Evolutionary conservation across 306 rosid genomes (phyloP).

Genomic region (Trifolium dubium): DNA sequence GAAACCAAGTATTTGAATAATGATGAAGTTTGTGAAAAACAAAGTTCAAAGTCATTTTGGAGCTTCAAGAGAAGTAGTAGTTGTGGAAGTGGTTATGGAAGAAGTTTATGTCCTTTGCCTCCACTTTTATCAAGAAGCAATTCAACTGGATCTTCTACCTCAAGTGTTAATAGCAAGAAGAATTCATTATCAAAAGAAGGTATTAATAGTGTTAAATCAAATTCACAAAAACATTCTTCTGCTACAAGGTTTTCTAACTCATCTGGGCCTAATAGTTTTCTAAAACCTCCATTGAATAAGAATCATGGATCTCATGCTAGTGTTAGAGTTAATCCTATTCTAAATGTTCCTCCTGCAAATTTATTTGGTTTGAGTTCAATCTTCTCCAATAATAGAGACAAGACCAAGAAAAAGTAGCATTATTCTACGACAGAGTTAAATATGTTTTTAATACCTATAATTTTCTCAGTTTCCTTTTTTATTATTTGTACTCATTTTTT

Average conservation of each 20-base stretch:
- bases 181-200: conserved; percentile 53
- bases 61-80: conserved; percentile 84
- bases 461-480: background rate
- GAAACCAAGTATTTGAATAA: too few relatives aligned
- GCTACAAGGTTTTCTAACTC: conserved; percentile 37
- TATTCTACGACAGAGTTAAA: background rate
- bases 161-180: conserved; percentile 51
- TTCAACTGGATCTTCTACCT: conserved; percentile 71
- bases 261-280: conserved; percentile 42
- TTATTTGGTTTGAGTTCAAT: conserved; percentile 77
- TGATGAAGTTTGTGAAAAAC: conserved; percentile 55
- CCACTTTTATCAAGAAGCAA: conserved; percentile 82
- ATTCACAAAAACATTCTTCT: conserved; percentile 50
- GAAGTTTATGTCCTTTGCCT: conserved; percentile 82
- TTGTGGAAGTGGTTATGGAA: conserved; percentile 75
- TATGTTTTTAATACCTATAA: background rate
- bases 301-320: conserved; percentile 58
- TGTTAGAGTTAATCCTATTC: conserved; percentile 61
- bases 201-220: conserved; percentile 46
- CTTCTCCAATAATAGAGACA: conserved; percentile 72
- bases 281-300: conserved; percentile 80
- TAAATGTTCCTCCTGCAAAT: conserved; percentile 72
- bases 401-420: conserved; percentile 68
- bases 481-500: too few relatives aligned
- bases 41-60: conserved; percentile 74